These are phyloP conservation scores for Sphagnum magellanicum DNA, from an alignment of 228 moss, liverwort and hornwort species.

Conservation along the genomic window DNA sequence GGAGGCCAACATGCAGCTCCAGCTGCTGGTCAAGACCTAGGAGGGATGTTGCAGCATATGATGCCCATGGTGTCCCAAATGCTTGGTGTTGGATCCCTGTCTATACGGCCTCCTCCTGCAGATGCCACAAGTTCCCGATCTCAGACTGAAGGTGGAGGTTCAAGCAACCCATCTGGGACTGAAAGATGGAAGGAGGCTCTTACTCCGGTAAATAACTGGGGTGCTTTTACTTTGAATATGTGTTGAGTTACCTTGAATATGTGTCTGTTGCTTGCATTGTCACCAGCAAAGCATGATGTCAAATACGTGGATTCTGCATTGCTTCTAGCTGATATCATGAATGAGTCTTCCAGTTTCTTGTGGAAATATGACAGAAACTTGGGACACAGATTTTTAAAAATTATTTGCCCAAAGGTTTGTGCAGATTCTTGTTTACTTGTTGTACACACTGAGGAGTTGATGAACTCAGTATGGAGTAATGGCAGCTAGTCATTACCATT, in stretches of 20 bases:
- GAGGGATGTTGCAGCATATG: constrained; percentile 79
- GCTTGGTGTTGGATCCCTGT: constrained; percentile 42
- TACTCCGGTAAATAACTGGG: constrained; percentile 43
- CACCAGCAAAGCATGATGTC: no score
- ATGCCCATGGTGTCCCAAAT: constrained; percentile 89
- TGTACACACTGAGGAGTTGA: no score
- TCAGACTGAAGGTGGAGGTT: constrained; percentile 36
- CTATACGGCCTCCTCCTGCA: constrained; percentile 37
- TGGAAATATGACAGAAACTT: no score
- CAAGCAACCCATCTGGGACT: constrained; percentile 25
- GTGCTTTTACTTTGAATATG: constrained; percentile 2
- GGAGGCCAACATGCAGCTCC: constrained; percentile 31
- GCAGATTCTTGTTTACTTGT: no score
- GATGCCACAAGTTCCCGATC: constrained; percentile 33
- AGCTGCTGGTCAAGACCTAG: constrained; percentile 21
- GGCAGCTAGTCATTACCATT: no score
- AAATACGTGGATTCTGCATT: no score
- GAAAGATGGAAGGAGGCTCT: constrained; percentile 88
- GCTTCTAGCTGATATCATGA: no score
- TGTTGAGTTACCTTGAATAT: neutral
- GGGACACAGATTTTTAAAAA: no score
- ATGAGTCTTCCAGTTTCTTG: no score
- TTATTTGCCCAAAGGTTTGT: no score
- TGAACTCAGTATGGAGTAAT: no score
- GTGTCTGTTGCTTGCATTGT: no score